A percentile compares a stretch with the other conserved stretches of the same genome.
These are phyloP conservation scores for Cytospora leucostoma DNA, from an alignment of 2,329 filamentous ascomycete genomes.

Conservation along the genomic window DNA sequence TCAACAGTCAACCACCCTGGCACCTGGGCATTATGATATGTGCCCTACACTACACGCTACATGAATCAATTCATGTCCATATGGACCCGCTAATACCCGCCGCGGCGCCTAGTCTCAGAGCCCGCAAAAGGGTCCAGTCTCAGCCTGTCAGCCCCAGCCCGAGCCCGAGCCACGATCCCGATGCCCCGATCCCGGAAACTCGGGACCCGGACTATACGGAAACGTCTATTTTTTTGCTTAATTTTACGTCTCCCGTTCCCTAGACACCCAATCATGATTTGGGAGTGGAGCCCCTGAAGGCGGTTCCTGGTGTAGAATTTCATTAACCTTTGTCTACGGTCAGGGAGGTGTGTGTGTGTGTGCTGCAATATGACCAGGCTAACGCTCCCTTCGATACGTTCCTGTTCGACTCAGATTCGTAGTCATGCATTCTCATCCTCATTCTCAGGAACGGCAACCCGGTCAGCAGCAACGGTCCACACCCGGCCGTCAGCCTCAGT, in stretches of 20 bases:
- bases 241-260: not conserved
- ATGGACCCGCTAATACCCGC: constrained; percentile 22
- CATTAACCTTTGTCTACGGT: not conserved
- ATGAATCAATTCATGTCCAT: not conserved
- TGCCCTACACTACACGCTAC: not conserved
- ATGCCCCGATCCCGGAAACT: not conserved
- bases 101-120: not conserved
- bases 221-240: not conserved
- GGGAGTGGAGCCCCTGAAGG: constrained; percentile 10
- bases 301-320: constrained; percentile 3
- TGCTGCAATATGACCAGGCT: constrained; percentile 24
- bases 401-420: not conserved
- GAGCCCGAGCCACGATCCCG: not conserved
- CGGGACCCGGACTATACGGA: constrained; percentile 7
- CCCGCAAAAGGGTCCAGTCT: too few relatives aligned
- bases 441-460: constrained; percentile 4
- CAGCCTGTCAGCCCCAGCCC: not conserved
- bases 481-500: constrained; percentile 18
- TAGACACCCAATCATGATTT: constrained; percentile 14
- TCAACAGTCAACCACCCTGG: too few relatives aligned
- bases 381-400: constrained; percentile 1
- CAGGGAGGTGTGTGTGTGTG: too few relatives aligned
- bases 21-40: too few relatives aligned
- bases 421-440: constrained; percentile 11
- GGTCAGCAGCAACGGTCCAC: constrained; percentile 16